Conservation (phyloP, 495 filamentous ascomycete species). For the Margaritispora aquatica region DNA sequence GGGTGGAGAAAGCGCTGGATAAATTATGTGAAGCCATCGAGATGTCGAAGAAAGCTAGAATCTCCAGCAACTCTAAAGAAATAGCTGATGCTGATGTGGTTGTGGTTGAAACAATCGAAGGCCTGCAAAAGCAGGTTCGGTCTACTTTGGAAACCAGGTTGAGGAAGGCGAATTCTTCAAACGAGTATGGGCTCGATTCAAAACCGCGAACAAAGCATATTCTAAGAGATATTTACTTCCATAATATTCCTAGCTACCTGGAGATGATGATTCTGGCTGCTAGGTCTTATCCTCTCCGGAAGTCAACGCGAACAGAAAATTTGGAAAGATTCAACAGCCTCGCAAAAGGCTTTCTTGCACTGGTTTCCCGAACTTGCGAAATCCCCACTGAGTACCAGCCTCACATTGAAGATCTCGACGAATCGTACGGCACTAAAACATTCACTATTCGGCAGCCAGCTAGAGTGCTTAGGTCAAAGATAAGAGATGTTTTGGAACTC, state of each 20-base stretch:
- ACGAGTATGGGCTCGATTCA: not conserved
- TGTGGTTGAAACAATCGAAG: not conserved
- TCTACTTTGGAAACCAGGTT: not conserved
- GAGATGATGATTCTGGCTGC: not conserved
- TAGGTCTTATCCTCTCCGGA: not conserved
- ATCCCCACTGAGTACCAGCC: not conserved
- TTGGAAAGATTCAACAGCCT: not conserved
- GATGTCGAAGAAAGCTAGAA: no score
- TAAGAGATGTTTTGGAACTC: not conserved
- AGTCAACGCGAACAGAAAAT: not conserved
- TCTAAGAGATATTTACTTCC: constrained; percentile 1
- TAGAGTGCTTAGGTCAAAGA: not conserved
- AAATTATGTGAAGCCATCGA: not conserved
- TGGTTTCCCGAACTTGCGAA: not conserved
- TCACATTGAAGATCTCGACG: not conserved
- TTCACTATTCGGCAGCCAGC: not conserved
- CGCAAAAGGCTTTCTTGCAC: not conserved
- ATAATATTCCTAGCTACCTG: not conserved
- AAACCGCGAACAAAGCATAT: not conserved
- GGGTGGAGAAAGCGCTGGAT: not conserved
- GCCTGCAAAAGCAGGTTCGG: not conserved
- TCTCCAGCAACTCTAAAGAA: not conserved
- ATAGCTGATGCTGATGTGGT: not conserved
- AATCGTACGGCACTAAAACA: not conserved
- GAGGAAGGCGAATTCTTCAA: not conserved